These are phyloP conservation scores for Kodamaea jinghongensis DNA, from an alignment of 805 yeast genomes.

Conservation along the genomic window DNA sequence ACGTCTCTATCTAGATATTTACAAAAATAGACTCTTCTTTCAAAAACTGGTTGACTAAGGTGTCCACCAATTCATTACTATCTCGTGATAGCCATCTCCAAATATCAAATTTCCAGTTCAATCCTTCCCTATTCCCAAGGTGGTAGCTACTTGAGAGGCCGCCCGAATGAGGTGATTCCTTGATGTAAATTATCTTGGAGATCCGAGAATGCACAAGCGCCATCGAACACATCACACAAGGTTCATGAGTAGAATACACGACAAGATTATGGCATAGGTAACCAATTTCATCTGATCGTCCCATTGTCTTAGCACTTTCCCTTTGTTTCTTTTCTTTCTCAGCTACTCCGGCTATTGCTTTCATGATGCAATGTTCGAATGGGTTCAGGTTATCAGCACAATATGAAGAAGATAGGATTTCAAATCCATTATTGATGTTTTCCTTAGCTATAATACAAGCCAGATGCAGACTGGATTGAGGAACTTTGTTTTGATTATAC, in stretches of 20 bases:
- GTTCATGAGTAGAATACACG: constrained; percentile 90
- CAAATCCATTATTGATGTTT: constrained; percentile 21
- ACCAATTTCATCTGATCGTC: constrained; percentile 19
- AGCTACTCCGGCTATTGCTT: constrained; percentile 66
- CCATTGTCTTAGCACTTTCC: neutral
- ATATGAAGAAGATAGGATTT: constrained; percentile 40
- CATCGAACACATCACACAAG: constrained; percentile 96
- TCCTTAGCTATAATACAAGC: constrained; percentile 68
- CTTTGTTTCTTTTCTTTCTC: constrained; percentile 44
- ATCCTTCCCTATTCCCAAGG: constrained; percentile 67
- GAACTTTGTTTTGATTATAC: too few relatives aligned
- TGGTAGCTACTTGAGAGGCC: constrained; percentile 66
- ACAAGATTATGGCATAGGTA: constrained; percentile 77
- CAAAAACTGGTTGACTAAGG: neutral
- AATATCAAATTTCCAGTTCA: constrained; percentile 86
- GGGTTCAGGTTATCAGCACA: constrained; percentile 45
- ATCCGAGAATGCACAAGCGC: constrained; percentile 91
- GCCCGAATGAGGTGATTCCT: constrained; percentile 36
- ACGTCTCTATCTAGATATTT: constrained; percentile 4
- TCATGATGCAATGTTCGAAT: constrained; percentile 72
- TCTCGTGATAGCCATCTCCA: constrained; percentile 61
- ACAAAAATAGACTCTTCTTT: neutral
- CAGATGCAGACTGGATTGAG: constrained; percentile 40
- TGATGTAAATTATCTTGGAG: constrained; percentile 60
- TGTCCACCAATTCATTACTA: constrained; percentile 1